Conservation (phyloP, 768 basidiomycete species). For the Lactarius sanguifluus region DNA sequence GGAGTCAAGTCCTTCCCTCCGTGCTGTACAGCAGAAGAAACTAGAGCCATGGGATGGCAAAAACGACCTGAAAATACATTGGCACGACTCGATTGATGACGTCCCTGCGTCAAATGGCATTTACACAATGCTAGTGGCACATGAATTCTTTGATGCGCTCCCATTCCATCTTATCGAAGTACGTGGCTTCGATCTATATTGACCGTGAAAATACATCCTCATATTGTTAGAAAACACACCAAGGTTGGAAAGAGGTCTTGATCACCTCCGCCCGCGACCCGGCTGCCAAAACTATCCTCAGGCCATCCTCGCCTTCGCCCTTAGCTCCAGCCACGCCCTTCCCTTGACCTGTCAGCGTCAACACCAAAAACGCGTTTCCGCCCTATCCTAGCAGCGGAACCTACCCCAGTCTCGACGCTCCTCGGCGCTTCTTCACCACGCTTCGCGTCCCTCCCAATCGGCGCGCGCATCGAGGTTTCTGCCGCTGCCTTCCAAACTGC, state of each 20-base stretch:
- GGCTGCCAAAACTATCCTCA: conserved; percentile 34
- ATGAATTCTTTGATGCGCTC: conserved; percentile 97
- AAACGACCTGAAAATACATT: conserved; percentile 48
- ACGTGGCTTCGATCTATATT: conserved; percentile 25
- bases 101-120: conserved; percentile 48
- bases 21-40: conserved; percentile 56
- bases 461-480: conserved; percentile 79
- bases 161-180: conserved; percentile 91
- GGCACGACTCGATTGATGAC: conserved; percentile 75
- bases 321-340: conserved; percentile 18
- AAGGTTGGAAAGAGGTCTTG: conserved; percentile 86
- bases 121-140: conserved; percentile 88
- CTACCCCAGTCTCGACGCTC: conserved; percentile 54
- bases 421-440: conserved; percentile 66
- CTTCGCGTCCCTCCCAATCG: conserved; percentile 65
- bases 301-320: conserved; percentile 27
- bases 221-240: conserved; percentile 59
- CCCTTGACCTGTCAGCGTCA: conserved; percentile 21
- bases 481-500: conserved; percentile 68
- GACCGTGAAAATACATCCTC: not conserved
- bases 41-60: conserved; percentile 39
- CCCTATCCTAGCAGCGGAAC: conserved; percentile 61
- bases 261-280: conserved; percentile 53
- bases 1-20: conserved; percentile 74
- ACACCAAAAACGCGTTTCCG: conserved; percentile 44